These are phyloP conservation scores for Kregervanrija delftensis DNA, from an alignment of 805 yeast genomes.

Conservation along the genomic window DNA sequence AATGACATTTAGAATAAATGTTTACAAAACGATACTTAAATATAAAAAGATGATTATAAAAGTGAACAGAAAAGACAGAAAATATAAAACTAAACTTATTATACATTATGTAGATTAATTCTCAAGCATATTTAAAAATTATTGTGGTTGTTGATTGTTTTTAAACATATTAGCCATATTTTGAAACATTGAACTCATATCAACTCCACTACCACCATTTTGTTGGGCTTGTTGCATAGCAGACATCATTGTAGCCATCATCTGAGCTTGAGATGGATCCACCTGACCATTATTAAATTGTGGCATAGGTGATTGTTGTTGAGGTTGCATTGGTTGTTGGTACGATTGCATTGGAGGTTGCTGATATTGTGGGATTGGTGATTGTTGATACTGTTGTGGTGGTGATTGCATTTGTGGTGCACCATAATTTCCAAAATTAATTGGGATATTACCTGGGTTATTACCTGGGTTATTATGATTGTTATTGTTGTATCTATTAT, in stretches of 20 bases:
- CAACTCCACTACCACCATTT: slow-evolving; percentile 18
- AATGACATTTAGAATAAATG: neutral
- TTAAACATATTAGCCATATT: slow-evolving; percentile 30
- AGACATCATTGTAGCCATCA: slow-evolving; percentile 30
- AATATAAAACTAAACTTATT: no score
- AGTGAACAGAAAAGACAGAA: no score
- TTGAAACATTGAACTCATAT: slow-evolving; percentile 30
- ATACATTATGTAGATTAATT: no score
- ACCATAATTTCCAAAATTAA: slow-evolving; percentile 7
- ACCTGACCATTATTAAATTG: no score
- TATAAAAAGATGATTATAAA: no score
- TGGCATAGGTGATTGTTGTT: slow-evolving; percentile 10
- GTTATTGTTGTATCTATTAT: neutral
- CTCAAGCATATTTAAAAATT: neutral
- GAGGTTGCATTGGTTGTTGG: slow-evolving; percentile 9
- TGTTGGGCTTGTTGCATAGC: slow-evolving; percentile 22
- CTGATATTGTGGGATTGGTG: slow-evolving; percentile 4
- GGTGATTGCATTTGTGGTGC: slow-evolving; percentile 10
- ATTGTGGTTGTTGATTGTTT: slow-evolving; percentile 18
- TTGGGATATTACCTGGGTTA: slow-evolving; percentile 18
- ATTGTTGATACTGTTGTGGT: slow-evolving; percentile 12
- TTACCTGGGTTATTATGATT: slow-evolving; percentile 14
- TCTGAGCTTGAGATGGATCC: slow-evolving; percentile 15
- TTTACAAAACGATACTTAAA: neutral
- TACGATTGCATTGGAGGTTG: slow-evolving; percentile 2